Base-by-base conservation (phyloP, 2,329 filamentous ascomycete genomes). In the Cladosporium austrohemisphaericum region DNA sequence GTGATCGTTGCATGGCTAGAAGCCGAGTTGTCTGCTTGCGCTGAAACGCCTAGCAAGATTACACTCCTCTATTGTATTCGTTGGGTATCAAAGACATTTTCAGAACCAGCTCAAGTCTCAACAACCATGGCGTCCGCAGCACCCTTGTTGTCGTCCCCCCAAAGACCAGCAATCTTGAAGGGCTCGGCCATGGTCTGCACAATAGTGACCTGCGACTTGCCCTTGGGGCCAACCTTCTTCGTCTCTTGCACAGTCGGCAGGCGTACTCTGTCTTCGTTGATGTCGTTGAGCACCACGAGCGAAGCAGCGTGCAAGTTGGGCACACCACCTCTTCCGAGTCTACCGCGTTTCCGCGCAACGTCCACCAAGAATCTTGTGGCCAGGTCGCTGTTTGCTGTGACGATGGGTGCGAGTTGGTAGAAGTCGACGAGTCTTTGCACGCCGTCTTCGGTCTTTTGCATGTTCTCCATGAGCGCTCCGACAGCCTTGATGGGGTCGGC, bases 361-460 rank as follows among this genome's bases (percentile, higher is more conserved):
- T 98, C 92, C 47, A 97, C 83, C 28, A 98, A 72, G 73, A 97
- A 97, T 68, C 96, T 89, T 13, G 84, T 94, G 5, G 88, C 93
- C 50, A 81, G 71, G 66, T 96, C 90, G 49, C 85, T 86, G 56
- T 83, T 78, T 9, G 76, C 61, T 31, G 68, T 68, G 63, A 94
- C 79, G 14, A 97, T 77, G 1, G 92, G 81, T 6, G 89, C 86
- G 29, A 97, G 79, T 63, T 86, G 83, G 71, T 98, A 98, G 33
- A 93, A 80, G 49, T 85, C 79, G 58, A 90, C 81, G 52, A 98
- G 77, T 69, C 91, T 91, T 57, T 84, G 74, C 57, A 94, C 77
- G 50, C 95, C 81, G 5, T 84, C 83, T 22, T 85, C 76, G 0
- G 86, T 86, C 8, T 81, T 72, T 0, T 86, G 86, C 9, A 97